phyloP scores from a whole-genome alignment of 106 monocot genomes.

The Apostasia ramifera region DNA sequence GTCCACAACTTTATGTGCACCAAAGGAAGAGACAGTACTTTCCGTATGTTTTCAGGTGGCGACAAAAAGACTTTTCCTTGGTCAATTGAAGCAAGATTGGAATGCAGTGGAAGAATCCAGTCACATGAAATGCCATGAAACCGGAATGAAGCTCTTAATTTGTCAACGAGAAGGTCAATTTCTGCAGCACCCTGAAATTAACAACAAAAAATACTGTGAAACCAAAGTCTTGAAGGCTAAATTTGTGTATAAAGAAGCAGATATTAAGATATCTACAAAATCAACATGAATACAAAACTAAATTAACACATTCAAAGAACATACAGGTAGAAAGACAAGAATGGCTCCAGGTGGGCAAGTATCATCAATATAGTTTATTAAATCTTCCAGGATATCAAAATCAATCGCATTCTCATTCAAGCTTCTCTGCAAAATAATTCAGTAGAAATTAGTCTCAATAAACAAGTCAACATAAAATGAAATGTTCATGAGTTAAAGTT shows the following conservation, averaged over 20 bases:
- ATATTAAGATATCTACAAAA: constrained; percentile 10
- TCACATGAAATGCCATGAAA: constrained; percentile 77
- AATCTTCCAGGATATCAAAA: constrained; percentile 94
- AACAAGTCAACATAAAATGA: not conserved
- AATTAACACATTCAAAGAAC: constrained; percentile 4
- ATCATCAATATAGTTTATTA: constrained; percentile 83
- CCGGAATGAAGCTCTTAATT: constrained; percentile 55
- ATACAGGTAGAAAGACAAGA: constrained; percentile 95
- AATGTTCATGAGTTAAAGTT: constrained; percentile 1
- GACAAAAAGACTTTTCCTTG: constrained; percentile 79
- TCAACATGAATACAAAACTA: not conserved
- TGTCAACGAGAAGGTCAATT: constrained; percentile 84
- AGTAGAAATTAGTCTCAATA: constrained; percentile 3
- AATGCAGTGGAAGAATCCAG: constrained; percentile 97
- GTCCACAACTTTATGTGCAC: not conserved
- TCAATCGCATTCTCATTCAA: constrained; percentile 91
- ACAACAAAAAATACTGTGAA: not conserved
- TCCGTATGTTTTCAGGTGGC: constrained; percentile 70
- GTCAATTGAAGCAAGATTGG: constrained; percentile 77
- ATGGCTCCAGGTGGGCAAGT: constrained; percentile 75
- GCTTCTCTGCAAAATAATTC: constrained; percentile 50
- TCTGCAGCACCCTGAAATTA: constrained; percentile 74
- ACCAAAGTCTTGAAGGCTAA: not conserved
- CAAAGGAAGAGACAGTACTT: constrained; percentile 36
- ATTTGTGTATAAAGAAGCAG: constrained; percentile 7